Base-by-base conservation (phyloP, 1,284 basidiomycete genomes). In the Malassezia yamatoensis region DNA sequence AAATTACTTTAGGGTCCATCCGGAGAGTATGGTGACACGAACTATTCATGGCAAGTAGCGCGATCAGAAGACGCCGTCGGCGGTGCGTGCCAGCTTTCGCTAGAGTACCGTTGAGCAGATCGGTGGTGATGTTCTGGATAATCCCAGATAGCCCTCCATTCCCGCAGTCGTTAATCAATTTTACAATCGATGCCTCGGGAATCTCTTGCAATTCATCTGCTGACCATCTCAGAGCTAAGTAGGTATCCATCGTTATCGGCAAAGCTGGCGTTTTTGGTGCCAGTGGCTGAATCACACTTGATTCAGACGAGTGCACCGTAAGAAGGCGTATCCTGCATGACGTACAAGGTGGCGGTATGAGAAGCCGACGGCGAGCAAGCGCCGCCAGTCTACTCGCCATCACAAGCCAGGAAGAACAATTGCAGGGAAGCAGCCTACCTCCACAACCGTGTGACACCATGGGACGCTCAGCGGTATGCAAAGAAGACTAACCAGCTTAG, bases 161-260 rank as follows among this genome's bases (percentile, higher is more conserved):
- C 0, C 55, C 55, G 13, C 50, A 38, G 8, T 53, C 45, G 16
- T 36, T n/a, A 1, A 53, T 58, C 0, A 58, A 29, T 2, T 51
- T 33, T 8, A 49, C 41, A 18, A 53, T 44, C 4, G 55, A 53
- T 2, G 38, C 33, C 20, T 38, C 55, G 13, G 55, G 55, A 11
- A 58, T 41, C 5, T 39, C 49, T 6, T 45, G 51, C 9, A 58
- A 42, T 42, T 58, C 50, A 37, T 49, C 35, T 15, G 34, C 35
- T 9, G 55, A 58, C 10, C 44, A 36, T 21, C 55, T 50, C 32
- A 58, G 32, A 29, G 55, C 55, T 29, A 58, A 32, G 40, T 58
- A 58, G 33, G 55, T 58, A 11, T 58, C 55, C 4, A 51, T 51
- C n/a, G 55, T 58, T n/a, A 51, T 51, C 6, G 55, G 55, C n/a